phyloP scores from a whole-genome alignment of 306 rosid species.

The Cyamopsis tetragonoloba region DNA sequence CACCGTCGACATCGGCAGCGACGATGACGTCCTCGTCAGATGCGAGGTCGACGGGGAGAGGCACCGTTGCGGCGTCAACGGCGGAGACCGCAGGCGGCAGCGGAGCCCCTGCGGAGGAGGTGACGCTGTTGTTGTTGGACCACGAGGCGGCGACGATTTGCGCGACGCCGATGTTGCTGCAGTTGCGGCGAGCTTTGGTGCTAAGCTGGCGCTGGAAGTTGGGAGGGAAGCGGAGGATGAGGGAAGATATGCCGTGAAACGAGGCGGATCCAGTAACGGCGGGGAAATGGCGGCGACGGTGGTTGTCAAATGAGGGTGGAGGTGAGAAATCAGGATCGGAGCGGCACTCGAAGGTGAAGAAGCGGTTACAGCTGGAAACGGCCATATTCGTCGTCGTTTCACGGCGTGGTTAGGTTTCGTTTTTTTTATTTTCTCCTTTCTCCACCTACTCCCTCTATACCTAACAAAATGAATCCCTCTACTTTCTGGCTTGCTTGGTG shows the following conservation, averaged over 20 bases:
- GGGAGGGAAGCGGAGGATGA: constrained; percentile 67
- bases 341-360: constrained; percentile 32
- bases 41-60: constrained; percentile 38
- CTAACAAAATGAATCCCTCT: neutral
- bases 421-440: neutral
- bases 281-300: constrained; percentile 16
- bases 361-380: constrained; percentile 29
- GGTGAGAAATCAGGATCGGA: constrained; percentile 38
- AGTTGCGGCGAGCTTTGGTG: constrained; percentile 88
- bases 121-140: constrained; percentile 52
- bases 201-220: constrained; percentile 91
- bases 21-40: constrained; percentile 41
- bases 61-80: constrained; percentile 41
- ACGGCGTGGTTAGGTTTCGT: neutral
- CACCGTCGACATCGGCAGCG: constrained; percentile 3
- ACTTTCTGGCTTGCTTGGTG: neutral
- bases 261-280: neutral
- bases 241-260: constrained; percentile 3
- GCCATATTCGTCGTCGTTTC: constrained; percentile 30
- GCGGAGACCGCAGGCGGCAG: constrained; percentile 45
- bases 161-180: constrained; percentile 98
- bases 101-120: constrained; percentile 31
- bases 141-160: constrained; percentile 99
- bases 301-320: constrained; percentile 15
- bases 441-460: neutral